Base-by-base conservation (phyloP, 306 rosid genomes). In the Chamaecrista fasciculata region DNA sequence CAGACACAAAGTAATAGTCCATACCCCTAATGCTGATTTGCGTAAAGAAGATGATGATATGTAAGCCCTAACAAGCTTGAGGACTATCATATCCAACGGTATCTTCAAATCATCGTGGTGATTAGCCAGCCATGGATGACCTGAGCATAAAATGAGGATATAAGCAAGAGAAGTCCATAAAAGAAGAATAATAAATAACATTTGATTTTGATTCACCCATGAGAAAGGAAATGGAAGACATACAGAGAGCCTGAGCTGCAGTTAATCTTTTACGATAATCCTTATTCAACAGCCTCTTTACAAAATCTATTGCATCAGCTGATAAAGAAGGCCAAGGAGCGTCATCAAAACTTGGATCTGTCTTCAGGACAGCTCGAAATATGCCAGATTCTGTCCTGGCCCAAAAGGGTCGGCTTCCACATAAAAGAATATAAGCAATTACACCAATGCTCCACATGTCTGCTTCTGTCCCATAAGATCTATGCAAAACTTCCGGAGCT, bases 401-500 rank as follows among this genome's bases (percentile, higher is more conserved):
- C 96, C 96, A 90, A 78, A 90, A 90, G 14, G 94, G 96, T 4
- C 96, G 80, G 61, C 96, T 90, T 80, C 96, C 96, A 71, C 96
- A 90, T 70, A 90, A 74, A 68, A 90, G 94, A 75, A 90, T 90
- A 66, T 90, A 90, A 44, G 96, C 96, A 76, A 87, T 87, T 33
- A 90, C 96, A 34, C 96, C 96, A 43, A 90, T 85, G 84, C 96
- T 90, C 96, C 96, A 90, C 91, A 87, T 85, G 84, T 90, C 96
- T 39, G 81, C 96, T 81, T 90, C 96, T 0, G 96, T 87, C 52
- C 91, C 86, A 21, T 90, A 90, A 53, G 94, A 81, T 82, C 96
- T 90, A 73, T 90, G 96, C 69, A 90, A 69, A 76, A 90, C 94
- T 79, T 90, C 96, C n/a, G 96, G 96, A 73, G 96, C 96, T 6